Conservation (phyloP, 2,329 filamentous ascomycete genomes). For the Clathrospora elynae region DNA sequence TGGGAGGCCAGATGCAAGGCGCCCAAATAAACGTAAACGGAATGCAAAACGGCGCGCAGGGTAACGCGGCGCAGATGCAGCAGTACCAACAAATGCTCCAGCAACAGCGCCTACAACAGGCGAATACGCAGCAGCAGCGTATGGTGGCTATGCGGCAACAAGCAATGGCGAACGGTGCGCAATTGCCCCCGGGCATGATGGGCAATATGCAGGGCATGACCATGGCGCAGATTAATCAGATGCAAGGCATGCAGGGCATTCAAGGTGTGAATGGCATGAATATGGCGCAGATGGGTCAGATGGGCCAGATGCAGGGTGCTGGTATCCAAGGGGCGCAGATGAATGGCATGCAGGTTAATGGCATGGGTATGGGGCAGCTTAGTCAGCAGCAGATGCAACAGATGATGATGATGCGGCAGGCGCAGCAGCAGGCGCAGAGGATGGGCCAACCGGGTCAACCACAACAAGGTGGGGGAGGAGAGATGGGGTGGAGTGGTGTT, state of each 20-base stretch:
- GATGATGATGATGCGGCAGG: constrained; percentile 45
- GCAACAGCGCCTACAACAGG: constrained; percentile 41
- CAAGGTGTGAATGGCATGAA: constrained; percentile 20
- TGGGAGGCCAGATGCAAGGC: constrained; percentile 30
- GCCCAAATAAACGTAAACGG: constrained; percentile 32
- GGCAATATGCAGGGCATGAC: constrained; percentile 22
- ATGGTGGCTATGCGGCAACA: constrained; percentile 42
- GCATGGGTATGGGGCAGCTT: constrained; percentile 34
- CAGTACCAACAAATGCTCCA: constrained; percentile 44
- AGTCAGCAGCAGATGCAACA: constrained; percentile 43
- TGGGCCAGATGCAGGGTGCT: constrained; percentile 18
- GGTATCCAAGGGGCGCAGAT: constrained; percentile 32
- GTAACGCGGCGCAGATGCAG: constrained; percentile 40
- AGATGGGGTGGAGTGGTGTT: constrained; percentile 39
- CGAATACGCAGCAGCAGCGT: constrained; percentile 45
- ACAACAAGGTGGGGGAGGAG: constrained; percentile 28
- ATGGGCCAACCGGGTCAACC: constrained; percentile 30
- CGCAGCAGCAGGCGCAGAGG: constrained; percentile 33
- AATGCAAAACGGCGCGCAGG: constrained; percentile 25
- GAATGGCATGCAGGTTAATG: constrained; percentile 29
- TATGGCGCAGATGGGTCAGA: constrained; percentile 13
- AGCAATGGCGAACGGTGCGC: constrained; percentile 36
- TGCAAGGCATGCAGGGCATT: constrained; percentile 26
- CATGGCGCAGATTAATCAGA: constrained; percentile 17
- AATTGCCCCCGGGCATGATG: constrained; percentile 41